Evolutionary conservation across 2,329 filamentous ascomycete species (phyloP).

Genomic region (Annulohypoxylon truncatum): DNA sequence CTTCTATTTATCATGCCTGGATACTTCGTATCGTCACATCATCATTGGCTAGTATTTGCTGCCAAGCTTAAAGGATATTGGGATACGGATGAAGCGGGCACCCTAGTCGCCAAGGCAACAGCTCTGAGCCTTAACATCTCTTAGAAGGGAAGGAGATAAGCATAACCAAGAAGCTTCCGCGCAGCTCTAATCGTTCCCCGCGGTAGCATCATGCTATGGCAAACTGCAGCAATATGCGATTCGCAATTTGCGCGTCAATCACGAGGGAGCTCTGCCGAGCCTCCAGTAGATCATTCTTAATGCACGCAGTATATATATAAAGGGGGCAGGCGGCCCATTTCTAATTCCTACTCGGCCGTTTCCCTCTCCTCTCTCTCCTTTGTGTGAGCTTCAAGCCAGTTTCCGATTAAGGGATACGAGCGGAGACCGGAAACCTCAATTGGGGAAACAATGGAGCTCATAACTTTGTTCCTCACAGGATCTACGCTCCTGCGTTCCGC

Average conservation of each 20-base stretch:
- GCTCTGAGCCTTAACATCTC: slow-evolving; percentile 21
- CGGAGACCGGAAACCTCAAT: background rate
- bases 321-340: background rate
- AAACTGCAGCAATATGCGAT: slow-evolving; percentile 17
- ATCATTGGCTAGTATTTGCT: slow-evolving; percentile 12
- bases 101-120: slow-evolving; percentile 35
- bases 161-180: slow-evolving; percentile 18
- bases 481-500: slow-evolving; percentile 38
- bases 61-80: slow-evolving; percentile 13
- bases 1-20: background rate
- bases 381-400: background rate
- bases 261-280: slow-evolving; percentile 26
- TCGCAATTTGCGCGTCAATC: slow-evolving; percentile 38
- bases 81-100: slow-evolving; percentile 11
- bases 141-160: slow-evolving; percentile 36
- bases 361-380: background rate
- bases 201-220: slow-evolving; percentile 29
- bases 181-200: slow-evolving; percentile 30
- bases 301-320: slow-evolving; percentile 7
- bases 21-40: slow-evolving; percentile 13
- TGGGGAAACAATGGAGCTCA: slow-evolving; percentile 37
- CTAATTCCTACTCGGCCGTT: background rate
- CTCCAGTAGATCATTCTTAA: background rate
- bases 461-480: slow-evolving; percentile 32
- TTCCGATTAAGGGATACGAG: background rate